phyloP scores from a whole-genome alignment of 495 filamentous ascomycete genomes.

The Talaromyces thailandensis region DNA sequence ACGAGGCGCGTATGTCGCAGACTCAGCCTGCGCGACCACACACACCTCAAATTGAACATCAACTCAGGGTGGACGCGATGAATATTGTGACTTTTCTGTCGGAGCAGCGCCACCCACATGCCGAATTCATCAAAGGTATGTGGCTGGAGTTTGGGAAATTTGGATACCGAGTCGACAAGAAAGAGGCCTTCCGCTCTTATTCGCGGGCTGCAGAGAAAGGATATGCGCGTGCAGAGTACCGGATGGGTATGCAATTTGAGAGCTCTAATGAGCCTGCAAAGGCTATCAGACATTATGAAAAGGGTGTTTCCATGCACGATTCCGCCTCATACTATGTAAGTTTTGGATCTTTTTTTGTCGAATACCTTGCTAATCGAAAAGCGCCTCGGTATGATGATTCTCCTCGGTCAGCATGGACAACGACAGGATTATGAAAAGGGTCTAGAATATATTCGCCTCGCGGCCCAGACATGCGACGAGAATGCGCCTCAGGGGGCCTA shows the following conservation, averaged over 20 bases:
- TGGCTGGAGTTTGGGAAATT: conserved; percentile 99
- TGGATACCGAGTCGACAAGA: conserved; percentile 77
- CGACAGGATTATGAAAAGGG: conserved; percentile 70
- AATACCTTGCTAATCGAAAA: conserved; percentile 21
- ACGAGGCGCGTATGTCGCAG: conserved; percentile 55
- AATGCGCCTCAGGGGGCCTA: conserved; percentile 97
- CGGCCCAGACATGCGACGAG: conserved; percentile 86
- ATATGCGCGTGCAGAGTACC: conserved; percentile 91
- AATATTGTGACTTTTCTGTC: conserved; percentile 86
- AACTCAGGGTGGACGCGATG: conserved; percentile 78
- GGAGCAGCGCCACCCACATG: conserved; percentile 86
- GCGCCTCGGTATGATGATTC: conserved; percentile 93
- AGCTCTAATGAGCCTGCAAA: conserved; percentile 83
- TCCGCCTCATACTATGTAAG: conserved; percentile 83
- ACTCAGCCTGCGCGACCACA: conserved; percentile 54
- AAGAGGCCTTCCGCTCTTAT: conserved; percentile 85
- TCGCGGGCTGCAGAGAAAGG: conserved; percentile 76
- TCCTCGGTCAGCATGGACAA: conserved; percentile 87
- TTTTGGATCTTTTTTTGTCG: conserved; percentile 5
- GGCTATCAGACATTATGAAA: conserved; percentile 80
- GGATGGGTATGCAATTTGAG: conserved; percentile 98
- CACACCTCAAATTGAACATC: conserved; percentile 81
- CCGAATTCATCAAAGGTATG: conserved; percentile 89
- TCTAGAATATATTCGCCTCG: conserved; percentile 69
- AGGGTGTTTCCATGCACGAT: conserved; percentile 67